Conservation (phyloP, 371 early-diverging fungal species). For the Mortierella sp. region DNA sequence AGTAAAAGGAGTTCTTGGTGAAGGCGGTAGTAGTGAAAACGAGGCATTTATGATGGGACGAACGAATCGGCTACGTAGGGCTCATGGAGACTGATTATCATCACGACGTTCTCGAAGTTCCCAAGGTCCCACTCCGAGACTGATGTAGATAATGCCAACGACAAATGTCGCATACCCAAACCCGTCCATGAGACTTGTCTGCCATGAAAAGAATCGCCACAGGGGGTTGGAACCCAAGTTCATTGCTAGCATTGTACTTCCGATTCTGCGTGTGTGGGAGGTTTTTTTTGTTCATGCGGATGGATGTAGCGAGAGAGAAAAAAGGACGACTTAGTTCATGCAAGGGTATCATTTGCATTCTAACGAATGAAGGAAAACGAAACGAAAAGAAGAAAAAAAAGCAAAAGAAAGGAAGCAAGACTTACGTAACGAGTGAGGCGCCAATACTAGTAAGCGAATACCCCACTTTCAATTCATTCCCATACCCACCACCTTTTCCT, state of each 20-base stretch:
- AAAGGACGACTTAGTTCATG: no score
- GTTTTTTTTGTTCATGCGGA: not conserved
- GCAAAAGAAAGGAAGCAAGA: not conserved
- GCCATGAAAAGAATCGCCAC: conserved; percentile 3
- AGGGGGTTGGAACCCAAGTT: not conserved
- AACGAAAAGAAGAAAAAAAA: not conserved
- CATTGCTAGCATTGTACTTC: not conserved
- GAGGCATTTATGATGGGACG: no score
- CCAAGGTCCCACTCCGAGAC: not conserved
- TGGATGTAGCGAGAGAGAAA: no score
- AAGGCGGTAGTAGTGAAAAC: no score
- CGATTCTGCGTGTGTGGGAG: not conserved
- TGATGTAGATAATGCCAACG: not conserved
- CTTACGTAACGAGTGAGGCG: not conserved
- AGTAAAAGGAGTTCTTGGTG: no score
- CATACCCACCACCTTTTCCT: not conserved
- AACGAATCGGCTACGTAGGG: no score
- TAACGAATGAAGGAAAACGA: no score
- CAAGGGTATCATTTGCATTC: no score
- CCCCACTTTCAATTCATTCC: not conserved
- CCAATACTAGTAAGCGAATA: not conserved
- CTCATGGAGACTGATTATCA: not conserved
- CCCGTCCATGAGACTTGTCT: not conserved
- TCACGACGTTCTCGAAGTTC: not conserved
- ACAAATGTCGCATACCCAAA: not conserved